phyloP scores from a whole-genome alignment of 2,329 filamentous ascomycete genomes.

The Clarireedia hainanense region DNA sequence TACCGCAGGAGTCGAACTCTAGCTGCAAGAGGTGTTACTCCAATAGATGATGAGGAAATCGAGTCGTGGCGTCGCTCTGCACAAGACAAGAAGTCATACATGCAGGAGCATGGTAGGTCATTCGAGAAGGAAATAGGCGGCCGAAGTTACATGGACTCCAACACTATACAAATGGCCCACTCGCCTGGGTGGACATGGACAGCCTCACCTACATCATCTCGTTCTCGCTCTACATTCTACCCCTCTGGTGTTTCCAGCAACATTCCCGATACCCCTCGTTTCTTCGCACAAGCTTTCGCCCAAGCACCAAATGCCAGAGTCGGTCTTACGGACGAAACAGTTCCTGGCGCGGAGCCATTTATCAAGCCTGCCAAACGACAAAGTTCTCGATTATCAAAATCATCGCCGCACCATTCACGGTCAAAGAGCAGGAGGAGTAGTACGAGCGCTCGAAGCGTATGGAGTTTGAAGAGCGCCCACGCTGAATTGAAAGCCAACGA shows the following conservation, averaged over 20 bases:
- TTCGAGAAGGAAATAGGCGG: conserved; percentile 8
- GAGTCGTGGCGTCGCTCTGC: conserved; percentile 45
- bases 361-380: conserved; percentile 45
- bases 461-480: conserved; percentile 18
- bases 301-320: conserved; percentile 54
- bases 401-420: conserved; percentile 21
- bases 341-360: conserved; percentile 55
- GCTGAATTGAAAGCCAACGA: conserved; percentile 17
- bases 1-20: conserved; percentile 30
- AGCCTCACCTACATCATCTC: conserved; percentile 19
- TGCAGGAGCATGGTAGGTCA: background rate
- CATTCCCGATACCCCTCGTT: conserved; percentile 32
- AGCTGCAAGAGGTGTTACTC: conserved; percentile 48
- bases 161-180: conserved; percentile 7
- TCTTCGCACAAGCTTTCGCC: conserved; percentile 50
- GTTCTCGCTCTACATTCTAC: conserved; percentile 11
- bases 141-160: background rate
- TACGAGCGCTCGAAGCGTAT: conserved; percentile 23
- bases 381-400: conserved; percentile 46
- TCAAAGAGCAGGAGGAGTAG: conserved; percentile 27
- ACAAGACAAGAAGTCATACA: conserved; percentile 1
- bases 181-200: conserved; percentile 24
- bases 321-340: conserved; percentile 52
- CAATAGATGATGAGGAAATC: conserved; percentile 59
- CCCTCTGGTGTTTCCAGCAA: conserved; percentile 26